Evolutionary conservation across 2,329 filamentous ascomycete species (phyloP), one percentile per base, ranked within the genome.

Genomic region (Calonectria fujianensis): DNA sequence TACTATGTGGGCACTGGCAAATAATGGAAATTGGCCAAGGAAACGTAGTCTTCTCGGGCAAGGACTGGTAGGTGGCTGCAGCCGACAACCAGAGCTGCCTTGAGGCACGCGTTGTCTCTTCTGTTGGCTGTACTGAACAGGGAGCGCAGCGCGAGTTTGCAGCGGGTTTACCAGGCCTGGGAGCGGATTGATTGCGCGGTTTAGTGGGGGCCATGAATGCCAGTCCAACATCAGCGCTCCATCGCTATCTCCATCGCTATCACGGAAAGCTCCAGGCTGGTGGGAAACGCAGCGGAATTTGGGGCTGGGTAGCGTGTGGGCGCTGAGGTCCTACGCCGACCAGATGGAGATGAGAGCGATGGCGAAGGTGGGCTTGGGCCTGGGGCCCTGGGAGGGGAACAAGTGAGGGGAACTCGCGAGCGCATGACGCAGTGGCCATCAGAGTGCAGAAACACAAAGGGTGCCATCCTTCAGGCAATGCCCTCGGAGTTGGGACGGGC

Each of bases 331-430:
- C 57, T 63, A n/a, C 57, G 27, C 35, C 57, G 57, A 63, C 24
- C 14, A 29, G 32, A 63, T 63, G 57, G 37, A 35, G 32, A 35
- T 35, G 32, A 18, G n/a, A 10, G 16, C 24, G 24, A 41, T 18
- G 35, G 37, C 24, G 24, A 63, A 20, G 24, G 57, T 24, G n/a
- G 57, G 57, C 37, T 41, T 61, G 18, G n/a, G 35, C 57, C 37
- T 63, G 57, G 57, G 24, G 37, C 35, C 9, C 57, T 63, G 57
- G 57, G 57, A 29, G 57, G 35, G 13, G 24, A 63, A 5, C 35
- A 63, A 63, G 57, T 63, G 57, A 63, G 57, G 57, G 57, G 57
- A 63, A 63, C 35, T 29, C 24, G 57, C 57, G 57, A 41, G 37
- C 37, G 57, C 35, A 59, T 16, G 48, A 51, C 32, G 48, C 64